phyloP scores from a whole-genome alignment of 2,329 filamentous ascomycete genomes.

The Curvularia hawaiiensis region DNA sequence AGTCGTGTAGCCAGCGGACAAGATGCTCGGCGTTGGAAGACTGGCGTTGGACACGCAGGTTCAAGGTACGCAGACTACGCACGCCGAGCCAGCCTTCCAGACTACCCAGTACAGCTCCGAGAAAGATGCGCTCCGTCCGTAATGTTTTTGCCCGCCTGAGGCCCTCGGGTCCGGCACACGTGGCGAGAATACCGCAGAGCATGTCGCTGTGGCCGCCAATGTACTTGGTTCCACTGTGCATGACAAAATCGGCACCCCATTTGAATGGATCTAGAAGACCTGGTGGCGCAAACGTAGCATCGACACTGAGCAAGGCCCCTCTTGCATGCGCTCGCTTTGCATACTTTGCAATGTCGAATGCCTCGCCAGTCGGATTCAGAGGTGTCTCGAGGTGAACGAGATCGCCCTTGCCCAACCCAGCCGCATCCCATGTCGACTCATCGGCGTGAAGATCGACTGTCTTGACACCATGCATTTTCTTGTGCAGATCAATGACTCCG shows the following conservation, averaged over 20 bases:
- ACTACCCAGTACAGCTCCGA: conserved; percentile 86
- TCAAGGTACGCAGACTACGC: conserved; percentile 81
- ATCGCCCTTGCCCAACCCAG: conserved; percentile 75
- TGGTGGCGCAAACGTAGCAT: conserved; percentile 92
- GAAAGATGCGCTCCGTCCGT: conserved; percentile 70
- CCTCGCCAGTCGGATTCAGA: conserved; percentile 86
- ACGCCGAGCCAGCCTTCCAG: conserved; percentile 93
- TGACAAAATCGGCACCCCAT: conserved; percentile 81
- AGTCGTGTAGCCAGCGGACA: conserved; percentile 71
- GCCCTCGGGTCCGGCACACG: conserved; percentile 52
- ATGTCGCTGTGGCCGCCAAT: conserved; percentile 94
- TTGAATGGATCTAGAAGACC: conserved; percentile 84
- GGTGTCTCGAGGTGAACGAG: conserved; percentile 92
- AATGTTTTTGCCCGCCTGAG: conserved; percentile 55
- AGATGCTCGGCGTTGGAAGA: conserved; percentile 71
- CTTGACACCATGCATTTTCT: conserved; percentile 75
- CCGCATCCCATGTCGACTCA: conserved; percentile 62
- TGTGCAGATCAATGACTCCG: conserved; percentile 75
- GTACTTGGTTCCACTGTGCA: conserved; percentile 97
- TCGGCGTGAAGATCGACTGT: conserved; percentile 67
- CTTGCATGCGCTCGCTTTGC: conserved; percentile 72
- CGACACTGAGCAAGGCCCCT: conserved; percentile 80
- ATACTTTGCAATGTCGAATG: conserved; percentile 73
- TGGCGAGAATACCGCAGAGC: conserved; percentile 81
- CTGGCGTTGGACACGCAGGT: conserved; percentile 80